Percentiles rank a stretch among this genome's conserved stretches.
phyloP scores from a whole-genome alignment of 2,329 filamentous ascomycete species.

The Talaromyces sp. region DNA sequence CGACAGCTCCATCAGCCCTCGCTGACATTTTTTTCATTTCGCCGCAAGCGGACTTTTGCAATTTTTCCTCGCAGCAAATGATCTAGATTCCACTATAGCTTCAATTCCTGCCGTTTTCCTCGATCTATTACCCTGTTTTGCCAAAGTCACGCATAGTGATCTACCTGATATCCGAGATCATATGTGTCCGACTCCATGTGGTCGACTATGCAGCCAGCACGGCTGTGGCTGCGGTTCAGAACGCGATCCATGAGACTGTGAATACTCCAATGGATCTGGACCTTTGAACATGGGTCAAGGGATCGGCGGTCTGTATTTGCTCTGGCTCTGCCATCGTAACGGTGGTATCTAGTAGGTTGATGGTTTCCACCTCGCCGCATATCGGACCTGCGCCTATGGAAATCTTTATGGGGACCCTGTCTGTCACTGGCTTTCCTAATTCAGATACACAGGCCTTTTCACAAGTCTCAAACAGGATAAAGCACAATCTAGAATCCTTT shows the following conservation, averaged over 20 bases:
- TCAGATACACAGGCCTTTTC: neutral
- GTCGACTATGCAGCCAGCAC: slow-evolving; percentile 2
- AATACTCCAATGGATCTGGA: neutral
- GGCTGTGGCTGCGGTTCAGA: slow-evolving; percentile 5
- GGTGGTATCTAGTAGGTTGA: slow-evolving; percentile 11
- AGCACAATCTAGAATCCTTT: slow-evolving; percentile 14
- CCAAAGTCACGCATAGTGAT: neutral
- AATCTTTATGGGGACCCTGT: neutral
- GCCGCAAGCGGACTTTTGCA: slow-evolving; percentile 4
- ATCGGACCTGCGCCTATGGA: slow-evolving; percentile 5
- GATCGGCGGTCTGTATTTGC: slow-evolving; percentile 4
- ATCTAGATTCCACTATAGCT: neutral
- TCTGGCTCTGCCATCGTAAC: slow-evolving; percentile 7
- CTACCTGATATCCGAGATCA: slow-evolving; percentile 1
- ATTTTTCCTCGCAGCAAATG: neutral
- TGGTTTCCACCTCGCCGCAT: slow-evolving; percentile 14
- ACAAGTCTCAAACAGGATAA: slow-evolving; percentile 8
- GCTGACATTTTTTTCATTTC: neutral
- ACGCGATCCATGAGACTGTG: neutral
- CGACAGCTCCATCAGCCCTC: neutral
- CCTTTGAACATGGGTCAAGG: neutral
- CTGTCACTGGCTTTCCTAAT: slow-evolving; percentile 12
- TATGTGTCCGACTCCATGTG: slow-evolving; percentile 7
- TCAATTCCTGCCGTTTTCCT: slow-evolving; percentile 1
- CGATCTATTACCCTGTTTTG: neutral